A percentile compares a stretch with the other conserved stretches of the same genome.
Evolutionary conservation across 305 asterid species (phyloP).

Genomic region (Rubia tinctorum): DNA sequence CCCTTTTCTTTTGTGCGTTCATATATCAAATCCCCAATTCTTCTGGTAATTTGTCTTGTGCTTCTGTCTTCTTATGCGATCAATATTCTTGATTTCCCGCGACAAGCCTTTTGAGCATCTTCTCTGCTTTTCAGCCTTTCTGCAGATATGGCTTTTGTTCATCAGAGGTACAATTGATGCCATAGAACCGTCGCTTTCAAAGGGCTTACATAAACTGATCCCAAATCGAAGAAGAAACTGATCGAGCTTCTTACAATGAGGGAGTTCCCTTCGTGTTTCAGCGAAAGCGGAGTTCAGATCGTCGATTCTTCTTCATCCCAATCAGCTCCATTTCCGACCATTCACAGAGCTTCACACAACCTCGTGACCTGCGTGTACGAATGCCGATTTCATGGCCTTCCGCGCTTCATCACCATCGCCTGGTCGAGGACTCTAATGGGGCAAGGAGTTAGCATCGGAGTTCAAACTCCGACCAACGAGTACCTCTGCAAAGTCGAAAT

Average conservation of each 20-base stretch:
- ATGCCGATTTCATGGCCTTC: conserved; percentile 32
- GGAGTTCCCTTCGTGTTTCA: conserved; percentile 71
- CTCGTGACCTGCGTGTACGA: conserved; percentile 53
- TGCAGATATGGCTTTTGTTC: conserved; percentile 1
- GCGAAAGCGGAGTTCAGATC: conserved; percentile 59
- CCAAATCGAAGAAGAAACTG: background rate
- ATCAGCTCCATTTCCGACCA: conserved; percentile 29
- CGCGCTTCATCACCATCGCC: conserved; percentile 53
- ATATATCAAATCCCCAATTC: background rate
- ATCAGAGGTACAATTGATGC: conserved; percentile 6
- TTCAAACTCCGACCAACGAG: conserved; percentile 36
- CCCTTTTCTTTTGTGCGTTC: background rate
- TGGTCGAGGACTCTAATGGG: conserved; percentile 67
- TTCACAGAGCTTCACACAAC: conserved; percentile 45
- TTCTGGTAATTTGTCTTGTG: conserved; percentile 3
- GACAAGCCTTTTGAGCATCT: background rate
- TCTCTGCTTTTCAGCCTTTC: background rate
- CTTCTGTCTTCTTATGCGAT: no score
- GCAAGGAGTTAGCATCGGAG: conserved; percentile 44
- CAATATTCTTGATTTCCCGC: background rate
- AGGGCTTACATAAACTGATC: conserved; percentile 2
- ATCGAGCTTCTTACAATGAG: conserved; percentile 28
- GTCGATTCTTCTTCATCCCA: conserved; percentile 20
- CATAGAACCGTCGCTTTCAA: conserved; percentile 13
- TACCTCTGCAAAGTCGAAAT: conserved; percentile 53